A percentile compares a stretch with the other conserved stretches of the same genome.
Evolutionary conservation across 139 green algal genomes (phyloP).

Genomic region (Micractinium sp.): DNA sequence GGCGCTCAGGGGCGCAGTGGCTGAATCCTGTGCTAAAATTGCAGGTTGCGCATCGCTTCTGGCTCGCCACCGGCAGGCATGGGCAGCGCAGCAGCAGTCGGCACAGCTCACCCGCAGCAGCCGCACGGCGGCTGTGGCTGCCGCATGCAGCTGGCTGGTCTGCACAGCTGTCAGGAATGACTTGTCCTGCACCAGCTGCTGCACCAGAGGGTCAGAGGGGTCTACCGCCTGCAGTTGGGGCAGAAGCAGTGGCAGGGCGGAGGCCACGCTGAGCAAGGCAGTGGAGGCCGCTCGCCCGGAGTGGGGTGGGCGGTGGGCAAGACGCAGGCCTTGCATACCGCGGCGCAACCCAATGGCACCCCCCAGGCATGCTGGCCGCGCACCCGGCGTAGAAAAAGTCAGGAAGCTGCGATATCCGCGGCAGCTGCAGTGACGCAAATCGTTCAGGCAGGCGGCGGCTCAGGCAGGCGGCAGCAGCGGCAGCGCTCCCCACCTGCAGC

Average conservation of each 20-base stretch:
- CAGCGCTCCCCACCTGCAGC: conserved; percentile 11
- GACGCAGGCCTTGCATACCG: neutral
- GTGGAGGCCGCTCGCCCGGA: too few species aligned
- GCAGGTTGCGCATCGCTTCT: neutral
- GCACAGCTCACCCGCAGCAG: conserved; percentile 29
- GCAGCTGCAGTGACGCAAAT: neutral
- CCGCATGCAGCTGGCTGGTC: conserved; percentile 45
- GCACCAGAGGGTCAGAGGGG: conserved; percentile 26
- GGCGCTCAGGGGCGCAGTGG: too few species aligned
- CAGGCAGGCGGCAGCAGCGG: neutral
- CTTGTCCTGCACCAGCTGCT: conserved; percentile 44
- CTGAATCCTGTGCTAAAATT: neutral
- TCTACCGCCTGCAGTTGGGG: conserved; percentile 2
- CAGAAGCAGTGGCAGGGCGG: neutral
- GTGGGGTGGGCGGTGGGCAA: too few species aligned
- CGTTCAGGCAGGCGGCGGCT: neutral
- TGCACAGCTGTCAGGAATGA: conserved; percentile 46
- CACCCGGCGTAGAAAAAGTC: too few species aligned
- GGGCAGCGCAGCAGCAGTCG: neutral
- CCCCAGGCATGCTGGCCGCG: too few species aligned
- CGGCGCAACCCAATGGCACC: neutral
- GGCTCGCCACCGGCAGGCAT: neutral
- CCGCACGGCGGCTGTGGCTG: conserved; percentile 48
- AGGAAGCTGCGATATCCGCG: neutral
- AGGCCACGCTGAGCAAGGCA: too few species aligned